Base-by-base conservation (phyloP, 352 stramenopile species). In the Globisporangium nagaii region DNA sequence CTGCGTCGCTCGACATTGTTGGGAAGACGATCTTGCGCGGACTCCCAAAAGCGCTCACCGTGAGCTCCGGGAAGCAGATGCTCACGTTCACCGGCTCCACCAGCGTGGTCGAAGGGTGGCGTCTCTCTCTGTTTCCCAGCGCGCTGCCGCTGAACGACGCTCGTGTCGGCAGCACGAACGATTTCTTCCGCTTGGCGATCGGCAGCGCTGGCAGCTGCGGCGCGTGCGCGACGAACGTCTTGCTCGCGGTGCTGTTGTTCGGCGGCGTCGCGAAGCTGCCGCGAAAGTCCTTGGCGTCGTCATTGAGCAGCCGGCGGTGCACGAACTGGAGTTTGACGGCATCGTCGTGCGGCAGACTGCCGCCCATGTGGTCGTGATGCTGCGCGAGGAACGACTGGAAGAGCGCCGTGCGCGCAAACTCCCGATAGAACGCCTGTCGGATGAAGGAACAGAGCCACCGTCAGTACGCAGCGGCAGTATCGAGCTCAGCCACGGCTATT, bases 331-430 rank as follows among this genome's bases (percentile, higher is more conserved):
- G 62, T 30, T 75, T 75, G n/a, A 62, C 44, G 0, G 62, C 68
- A 13, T 75, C 65, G 27, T 80, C 70, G 30, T 63, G 32, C 4
- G 62, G 12, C 19, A 80, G 13, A 2, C 45, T 35, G 0, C 68
- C 57, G n/a, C 50, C 59, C 30, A 68, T 49, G 37, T 73, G 63
- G 17, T 77, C 65, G 47, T 68, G 53, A 44, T 80, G 66, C 45
- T 77, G 67, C 20, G 32, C 54, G 3, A 81, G 28, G 15, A 77
- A 75, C 24, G 62, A 68, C 51, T 75, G 68, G 44, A 81, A 81
- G 13, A 71, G 63, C 5, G 62, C 62, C 0, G 71, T 70, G 28
- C 55, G 51, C 6, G 60, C 41, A 11, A 81, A 63, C 27, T 63
- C 59, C 8, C 45, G 56, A 54, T 69, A 81, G 37, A 78, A 81